Conservation (phyloP, 73 alveolate genomes). For the Paramecium biaurelia region DNA sequence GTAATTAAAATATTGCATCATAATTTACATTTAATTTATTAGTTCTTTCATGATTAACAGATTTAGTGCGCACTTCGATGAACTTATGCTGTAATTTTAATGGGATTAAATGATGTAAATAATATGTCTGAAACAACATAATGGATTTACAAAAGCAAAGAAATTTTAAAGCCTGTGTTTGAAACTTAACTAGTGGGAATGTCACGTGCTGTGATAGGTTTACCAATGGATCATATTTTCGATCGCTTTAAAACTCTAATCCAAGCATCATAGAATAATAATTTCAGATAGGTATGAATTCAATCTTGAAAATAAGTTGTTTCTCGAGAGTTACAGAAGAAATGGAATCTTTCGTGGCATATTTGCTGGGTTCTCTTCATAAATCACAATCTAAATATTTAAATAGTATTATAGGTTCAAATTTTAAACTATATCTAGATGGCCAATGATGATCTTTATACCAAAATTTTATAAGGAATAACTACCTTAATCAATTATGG, state of each 20-base stretch:
- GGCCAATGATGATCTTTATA: constrained; percentile 40
- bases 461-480: not conserved
- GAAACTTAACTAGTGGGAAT: constrained; percentile 17
- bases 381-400: not conserved
- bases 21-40: not conserved
- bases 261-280: not conserved
- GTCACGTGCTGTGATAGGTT: not conserved
- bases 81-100: not conserved
- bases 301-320: not conserved
- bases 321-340: not conserved
- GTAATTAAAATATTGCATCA: not conserved
- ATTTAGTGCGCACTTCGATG: constrained; percentile 11
- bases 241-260: constrained; percentile 36
- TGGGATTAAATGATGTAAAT: not conserved
- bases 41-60: not conserved
- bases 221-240: not conserved
- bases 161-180: not conserved
- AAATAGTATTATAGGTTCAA: constrained; percentile 30
- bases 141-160: not conserved
- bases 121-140: not conserved
- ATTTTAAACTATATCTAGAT: not conserved
- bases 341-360: constrained; percentile 20
- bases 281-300: not conserved
- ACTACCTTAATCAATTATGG: not conserved
- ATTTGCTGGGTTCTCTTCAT: constrained; percentile 30